phyloP scores from a whole-genome alignment of 768 basidiomycete species.

The Asterophora parasitica region DNA sequence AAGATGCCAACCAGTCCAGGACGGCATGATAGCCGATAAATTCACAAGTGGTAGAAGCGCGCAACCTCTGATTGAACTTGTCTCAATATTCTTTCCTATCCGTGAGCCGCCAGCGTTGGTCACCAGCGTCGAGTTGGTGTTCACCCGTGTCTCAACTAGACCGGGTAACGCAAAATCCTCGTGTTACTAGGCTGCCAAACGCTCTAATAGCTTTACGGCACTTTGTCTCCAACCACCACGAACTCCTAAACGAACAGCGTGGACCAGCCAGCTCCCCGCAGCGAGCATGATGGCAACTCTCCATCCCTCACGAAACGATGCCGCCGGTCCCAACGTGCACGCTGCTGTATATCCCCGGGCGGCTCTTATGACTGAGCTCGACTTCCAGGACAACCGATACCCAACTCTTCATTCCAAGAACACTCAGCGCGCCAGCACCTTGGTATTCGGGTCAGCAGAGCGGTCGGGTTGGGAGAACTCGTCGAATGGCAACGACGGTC shows the following conservation, averaged over 20 bases:
- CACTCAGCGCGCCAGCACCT: constrained; percentile 22
- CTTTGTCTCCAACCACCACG: constrained; percentile 7
- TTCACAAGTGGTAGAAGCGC: constrained; percentile 14
- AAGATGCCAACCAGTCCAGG: neutral
- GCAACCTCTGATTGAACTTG: neutral
- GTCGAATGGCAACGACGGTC: constrained; percentile 14
- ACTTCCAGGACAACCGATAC: constrained; percentile 62
- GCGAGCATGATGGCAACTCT: constrained; percentile 45
- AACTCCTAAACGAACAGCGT: constrained; percentile 16
- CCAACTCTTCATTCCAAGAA: constrained; percentile 26
- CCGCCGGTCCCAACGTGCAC: constrained; percentile 28
- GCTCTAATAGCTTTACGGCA: neutral
- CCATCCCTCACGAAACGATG: constrained; percentile 39
- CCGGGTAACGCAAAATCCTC: neutral
- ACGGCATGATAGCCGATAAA: constrained; percentile 13
- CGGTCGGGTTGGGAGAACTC: constrained; percentile 22
- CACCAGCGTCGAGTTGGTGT: neutral
- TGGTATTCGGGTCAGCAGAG: constrained; percentile 26
- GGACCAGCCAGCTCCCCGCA: constrained; percentile 11
- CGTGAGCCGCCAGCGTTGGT: neutral
- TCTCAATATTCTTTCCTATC: constrained; percentile 9
- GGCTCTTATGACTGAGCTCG: constrained; percentile 54
- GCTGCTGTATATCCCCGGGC: constrained; percentile 40
- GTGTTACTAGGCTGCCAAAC: neutral
- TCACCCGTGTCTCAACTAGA: constrained; percentile 2